Evolutionary conservation across 345 rosid genomes (phyloP).

Genomic region (Adansonia digitata): DNA sequence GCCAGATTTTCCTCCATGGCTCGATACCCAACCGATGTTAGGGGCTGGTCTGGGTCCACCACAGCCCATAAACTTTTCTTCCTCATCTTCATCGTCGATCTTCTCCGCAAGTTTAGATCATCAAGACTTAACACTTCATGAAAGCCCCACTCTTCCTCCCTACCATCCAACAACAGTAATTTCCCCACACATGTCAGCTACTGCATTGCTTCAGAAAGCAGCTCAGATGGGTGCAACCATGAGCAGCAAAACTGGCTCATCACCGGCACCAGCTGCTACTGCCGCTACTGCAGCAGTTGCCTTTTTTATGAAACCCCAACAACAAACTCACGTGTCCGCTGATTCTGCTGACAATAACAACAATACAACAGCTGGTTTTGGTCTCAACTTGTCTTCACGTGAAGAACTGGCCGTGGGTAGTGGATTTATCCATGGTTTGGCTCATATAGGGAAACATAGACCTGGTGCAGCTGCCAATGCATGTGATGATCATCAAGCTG

Average conservation of each 20-base stretch:
- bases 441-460: slow-evolving; percentile 26
- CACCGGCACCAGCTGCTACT: slow-evolving; percentile 13
- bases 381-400: slow-evolving; percentile 47
- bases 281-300: background rate
- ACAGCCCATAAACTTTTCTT: background rate
- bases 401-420: slow-evolving; percentile 22
- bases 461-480: background rate
- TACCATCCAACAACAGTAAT: slow-evolving; percentile 10
- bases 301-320: slow-evolving; percentile 28
- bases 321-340: slow-evolving; percentile 37
- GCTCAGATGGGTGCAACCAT: slow-evolving; percentile 74
- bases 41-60: slow-evolving; percentile 12
- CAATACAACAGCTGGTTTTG: slow-evolving; percentile 26
- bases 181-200: slow-evolving; percentile 60
- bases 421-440: slow-evolving; percentile 19
- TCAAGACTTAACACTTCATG: slow-evolving; percentile 9
- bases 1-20: slow-evolving; percentile 12
- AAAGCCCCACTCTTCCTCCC: slow-evolving; percentile 18
- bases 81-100: slow-evolving; percentile 20
- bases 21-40: background rate
- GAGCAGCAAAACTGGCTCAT: slow-evolving; percentile 29
- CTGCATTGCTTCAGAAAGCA: slow-evolving; percentile 83
- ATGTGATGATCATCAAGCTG: background rate
- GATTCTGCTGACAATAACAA: slow-evolving; percentile 11
- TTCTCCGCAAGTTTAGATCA: slow-evolving; percentile 9